Evolutionary conservation across 352 stramenopile genomes (phyloP), one percentile per base, ranked within the genome.

Genomic region (Pythium insidiosum): DNA sequence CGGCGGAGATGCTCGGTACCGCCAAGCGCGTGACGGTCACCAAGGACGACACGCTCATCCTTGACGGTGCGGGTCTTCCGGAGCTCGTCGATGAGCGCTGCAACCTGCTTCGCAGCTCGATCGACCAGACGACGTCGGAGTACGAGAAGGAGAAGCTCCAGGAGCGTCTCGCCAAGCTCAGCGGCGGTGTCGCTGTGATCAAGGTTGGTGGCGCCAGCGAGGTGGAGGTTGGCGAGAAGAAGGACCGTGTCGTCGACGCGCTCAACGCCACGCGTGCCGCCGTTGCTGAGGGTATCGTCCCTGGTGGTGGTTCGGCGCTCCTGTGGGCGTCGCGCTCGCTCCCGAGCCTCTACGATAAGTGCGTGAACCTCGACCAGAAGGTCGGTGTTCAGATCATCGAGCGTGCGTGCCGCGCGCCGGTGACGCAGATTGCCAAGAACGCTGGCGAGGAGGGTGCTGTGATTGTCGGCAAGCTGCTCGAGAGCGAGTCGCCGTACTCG

Each of bases 81-180:
- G 87, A 96, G 30, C 67, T 73, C 21, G 98, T 99, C 28, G 87
- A 97, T 33, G 96, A 99, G 62, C 89, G 97, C 44, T 96, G 88
- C 64, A 91, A 97, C 46, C 65, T 99, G 33, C 94, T 99, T 48
- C 84, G 95, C 47, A 73, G 83, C 38, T 95, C 88, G 42, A 99
- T 99, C 54, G 88, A 97, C 6, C 68, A 61, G 43, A 99, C 96
- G 44, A 98, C 97, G 56, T 98, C 84, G 38, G 96, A 99, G 29
- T 99, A 99, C 64, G 97, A 99, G 73, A 97, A 98, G 70, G 97
- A 99, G 77, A 99, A 99, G 88, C 90, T 99, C 47, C 95, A 99
- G 77, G 97, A 99, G 69, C 92, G 97, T 65, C 84, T 99, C 15
- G 97, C 97, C 54, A 99, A 99, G 82, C 79, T 99, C 33, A 93